Evolutionary conservation across 306 rosid genomes (phyloP).

Genomic region (Medicago lupulina): DNA sequence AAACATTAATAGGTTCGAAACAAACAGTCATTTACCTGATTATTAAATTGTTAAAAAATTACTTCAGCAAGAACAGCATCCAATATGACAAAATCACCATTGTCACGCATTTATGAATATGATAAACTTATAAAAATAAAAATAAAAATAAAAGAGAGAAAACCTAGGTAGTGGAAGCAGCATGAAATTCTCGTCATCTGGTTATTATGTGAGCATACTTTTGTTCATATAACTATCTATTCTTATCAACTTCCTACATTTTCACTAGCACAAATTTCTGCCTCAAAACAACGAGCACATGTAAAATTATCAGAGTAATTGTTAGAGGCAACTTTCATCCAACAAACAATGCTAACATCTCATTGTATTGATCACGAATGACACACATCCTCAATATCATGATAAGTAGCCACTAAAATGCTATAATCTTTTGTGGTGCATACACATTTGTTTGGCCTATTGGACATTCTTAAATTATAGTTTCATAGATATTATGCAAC

Average conservation of each 20-base stretch:
- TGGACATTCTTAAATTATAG: conserved; percentile 23
- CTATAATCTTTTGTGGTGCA: conserved; percentile 25
- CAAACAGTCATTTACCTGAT: conserved; percentile 21
- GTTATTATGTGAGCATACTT: background rate
- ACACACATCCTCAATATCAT: background rate
- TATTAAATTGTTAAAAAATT: conserved; percentile 11
- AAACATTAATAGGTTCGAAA: conserved; percentile 14
- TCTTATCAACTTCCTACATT: conserved; percentile 3
- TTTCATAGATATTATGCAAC: conserved; percentile 4
- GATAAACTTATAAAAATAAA: background rate
- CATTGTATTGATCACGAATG: conserved; percentile 9
- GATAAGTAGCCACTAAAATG: background rate
- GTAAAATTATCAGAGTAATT: conserved; percentile 4
- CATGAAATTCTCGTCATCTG: background rate
- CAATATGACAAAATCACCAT: conserved; percentile 8
- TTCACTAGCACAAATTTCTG: conserved; percentile 18
- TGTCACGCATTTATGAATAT: background rate
- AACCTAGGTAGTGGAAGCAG: background rate
- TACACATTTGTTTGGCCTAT: background rate
- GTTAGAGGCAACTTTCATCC: conserved; percentile 5
- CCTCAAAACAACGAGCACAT: background rate
- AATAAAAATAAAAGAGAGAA: conserved; percentile 13
- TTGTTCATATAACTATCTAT: conserved; percentile 5
- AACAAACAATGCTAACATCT: conserved; percentile 5
- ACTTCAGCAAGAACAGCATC: conserved; percentile 4